Conservation (phyloP, 108 stramenopile species). For the Cyclotella distinguenda region DNA sequence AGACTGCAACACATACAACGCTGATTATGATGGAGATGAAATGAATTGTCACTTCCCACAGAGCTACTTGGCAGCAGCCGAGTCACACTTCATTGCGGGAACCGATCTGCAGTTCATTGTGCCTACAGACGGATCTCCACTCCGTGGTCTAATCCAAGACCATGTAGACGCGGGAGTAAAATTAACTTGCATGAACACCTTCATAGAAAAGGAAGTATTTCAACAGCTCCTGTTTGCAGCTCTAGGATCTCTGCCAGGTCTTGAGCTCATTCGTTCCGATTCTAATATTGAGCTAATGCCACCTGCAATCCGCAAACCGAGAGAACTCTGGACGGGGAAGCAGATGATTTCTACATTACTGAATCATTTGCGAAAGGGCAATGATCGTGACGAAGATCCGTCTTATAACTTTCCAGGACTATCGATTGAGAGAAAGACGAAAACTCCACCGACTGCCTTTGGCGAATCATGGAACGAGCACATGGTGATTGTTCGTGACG, state of each 20-base stretch:
- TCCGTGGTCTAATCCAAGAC: conserved; percentile 99
- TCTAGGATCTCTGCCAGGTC: conserved; percentile 84
- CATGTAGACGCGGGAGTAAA: conserved; percentile 98
- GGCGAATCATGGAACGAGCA: conserved; percentile 89
- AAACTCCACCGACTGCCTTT: conserved; percentile 89
- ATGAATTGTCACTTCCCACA: conserved; percentile 99
- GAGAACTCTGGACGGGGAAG: conserved; percentile 93
- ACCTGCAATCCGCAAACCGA: conserved; percentile 94
- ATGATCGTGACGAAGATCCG: conserved; percentile 64
- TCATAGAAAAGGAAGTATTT: conserved; percentile 90
- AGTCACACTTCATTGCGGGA: conserved; percentile 89
- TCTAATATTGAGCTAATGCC: conserved; percentile 85
- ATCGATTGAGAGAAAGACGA: conserved; percentile 89
- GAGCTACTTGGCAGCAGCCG: conserved; percentile 92
- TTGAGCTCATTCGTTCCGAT: conserved; percentile 81
- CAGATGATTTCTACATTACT: conserved; percentile 92
- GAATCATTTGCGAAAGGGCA: conserved; percentile 79
- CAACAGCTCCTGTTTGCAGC: conserved; percentile 94
- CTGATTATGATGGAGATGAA: conserved; percentile 99
- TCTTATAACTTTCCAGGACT: conserved; percentile 69
- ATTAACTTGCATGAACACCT: conserved; percentile 90
- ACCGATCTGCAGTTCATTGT: conserved; percentile 96
- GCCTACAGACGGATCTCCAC: conserved; percentile 95
- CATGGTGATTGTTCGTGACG: conserved; percentile 86
- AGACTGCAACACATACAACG: conserved; percentile 99